Evolutionary conservation across 2,329 filamentous ascomycete species (phyloP).

Genomic region (Trichoderma polysporum): DNA sequence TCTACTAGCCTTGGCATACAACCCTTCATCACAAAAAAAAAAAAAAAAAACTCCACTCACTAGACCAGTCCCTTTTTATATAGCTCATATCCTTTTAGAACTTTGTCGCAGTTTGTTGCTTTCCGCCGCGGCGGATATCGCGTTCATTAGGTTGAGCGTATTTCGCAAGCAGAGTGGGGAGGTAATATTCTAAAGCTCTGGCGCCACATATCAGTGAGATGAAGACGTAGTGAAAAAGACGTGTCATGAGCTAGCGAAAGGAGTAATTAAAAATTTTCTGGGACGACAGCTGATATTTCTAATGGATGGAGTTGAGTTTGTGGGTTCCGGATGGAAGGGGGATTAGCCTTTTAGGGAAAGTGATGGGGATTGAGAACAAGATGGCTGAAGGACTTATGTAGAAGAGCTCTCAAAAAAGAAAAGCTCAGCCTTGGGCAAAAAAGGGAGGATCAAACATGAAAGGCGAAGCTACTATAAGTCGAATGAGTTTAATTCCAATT

Average conservation of each 20-base stretch:
- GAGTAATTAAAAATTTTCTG: not conserved
- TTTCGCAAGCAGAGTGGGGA: not conserved
- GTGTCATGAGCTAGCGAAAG: not conserved
- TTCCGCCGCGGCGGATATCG: not conserved
- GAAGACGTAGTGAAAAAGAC: not conserved
- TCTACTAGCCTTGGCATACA: not conserved
- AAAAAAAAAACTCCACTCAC: not conserved
- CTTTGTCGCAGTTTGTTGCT: too few species aligned
- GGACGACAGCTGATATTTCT: not conserved
- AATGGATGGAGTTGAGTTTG: too few species aligned
- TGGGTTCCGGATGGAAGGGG: not conserved
- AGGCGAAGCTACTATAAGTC: not conserved
- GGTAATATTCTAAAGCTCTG: not conserved
- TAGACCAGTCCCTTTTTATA: too few species aligned
- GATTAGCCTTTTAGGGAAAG: too few species aligned
- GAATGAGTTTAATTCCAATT: not conserved
- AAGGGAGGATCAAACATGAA: not conserved
- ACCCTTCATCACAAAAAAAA: not conserved
- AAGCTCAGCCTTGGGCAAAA: not conserved
- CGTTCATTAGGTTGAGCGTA: not conserved
- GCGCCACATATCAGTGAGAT: not conserved
- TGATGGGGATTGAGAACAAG: too few species aligned
- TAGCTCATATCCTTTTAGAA: too few species aligned
- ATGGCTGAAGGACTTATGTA: too few species aligned
- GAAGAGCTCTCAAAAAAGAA: too few species aligned